Evolutionary conservation across 768 basidiomycete genomes (phyloP).

Genomic region (Tricholoma terreum): DNA sequence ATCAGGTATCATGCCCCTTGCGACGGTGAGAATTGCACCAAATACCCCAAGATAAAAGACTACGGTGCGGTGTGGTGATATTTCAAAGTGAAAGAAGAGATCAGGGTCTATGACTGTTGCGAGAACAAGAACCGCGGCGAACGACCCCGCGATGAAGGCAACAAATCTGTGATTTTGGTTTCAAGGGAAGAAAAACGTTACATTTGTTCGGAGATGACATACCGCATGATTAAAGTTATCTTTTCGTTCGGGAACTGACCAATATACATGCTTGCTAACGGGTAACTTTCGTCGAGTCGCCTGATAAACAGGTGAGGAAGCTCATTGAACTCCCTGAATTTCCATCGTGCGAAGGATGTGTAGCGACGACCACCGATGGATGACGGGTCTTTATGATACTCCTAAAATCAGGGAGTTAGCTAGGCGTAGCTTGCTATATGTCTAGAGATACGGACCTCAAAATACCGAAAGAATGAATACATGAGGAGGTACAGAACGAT

Average conservation of each 20-base stretch:
- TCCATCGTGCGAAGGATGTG: conserved; percentile 95
- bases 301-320: conserved; percentile 89
- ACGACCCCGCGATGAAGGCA: conserved; percentile 94
- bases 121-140: conserved; percentile 91
- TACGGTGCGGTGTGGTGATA: conserved; percentile 89
- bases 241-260: conserved; percentile 98
- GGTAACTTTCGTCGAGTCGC: conserved; percentile 85
- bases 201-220: conserved; percentile 18
- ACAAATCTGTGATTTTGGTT: conserved; percentile 62
- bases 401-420: conserved; percentile 45
- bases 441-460: conserved; percentile 64
- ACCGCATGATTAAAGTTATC: conserved; percentile 87
- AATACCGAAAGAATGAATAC: conserved; percentile 99
- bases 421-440: not conserved
- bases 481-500: conserved; percentile 94
- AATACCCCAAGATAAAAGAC: conserved; percentile 91
- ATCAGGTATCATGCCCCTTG: conserved; percentile 93
- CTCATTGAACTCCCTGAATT: conserved; percentile 99
- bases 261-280: conserved; percentile 90
- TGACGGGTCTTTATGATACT: conserved; percentile 98
- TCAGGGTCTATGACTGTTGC: conserved; percentile 94
- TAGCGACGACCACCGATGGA: conserved; percentile 90
- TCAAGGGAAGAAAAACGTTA: conserved; percentile 1
- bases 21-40: conserved; percentile 82
- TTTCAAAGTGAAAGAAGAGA: conserved; percentile 89